These are phyloP conservation scores for Marsdenia floribunda DNA, from an alignment of 257 asterid genomes.

Conservation along the genomic window DNA sequence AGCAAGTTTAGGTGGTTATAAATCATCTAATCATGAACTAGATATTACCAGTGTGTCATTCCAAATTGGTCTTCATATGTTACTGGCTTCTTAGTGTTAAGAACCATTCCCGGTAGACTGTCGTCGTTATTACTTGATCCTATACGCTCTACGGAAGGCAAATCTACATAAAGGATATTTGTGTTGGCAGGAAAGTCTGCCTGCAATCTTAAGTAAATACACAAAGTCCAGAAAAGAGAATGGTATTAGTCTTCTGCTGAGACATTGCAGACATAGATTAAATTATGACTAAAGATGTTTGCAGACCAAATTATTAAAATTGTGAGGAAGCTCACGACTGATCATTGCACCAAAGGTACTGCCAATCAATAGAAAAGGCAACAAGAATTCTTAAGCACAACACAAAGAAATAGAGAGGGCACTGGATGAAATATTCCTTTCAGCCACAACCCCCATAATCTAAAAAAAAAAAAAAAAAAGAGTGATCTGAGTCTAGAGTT, in stretches of 20 bases:
- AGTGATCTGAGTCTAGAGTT: background rate
- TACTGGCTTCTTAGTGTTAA: conserved; percentile 77
- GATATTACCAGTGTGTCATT: conserved; percentile 63
- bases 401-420: background rate
- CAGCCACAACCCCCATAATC: background rate
- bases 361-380: background rate
- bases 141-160: conserved; percentile 76
- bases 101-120: conserved; percentile 94
- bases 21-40: conserved; percentile 8
- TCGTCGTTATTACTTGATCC: conserved; percentile 62
- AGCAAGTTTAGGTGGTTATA: background rate
- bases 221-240: conserved; percentile 29
- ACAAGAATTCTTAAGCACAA: background rate
- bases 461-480: background rate
- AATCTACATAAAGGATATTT: conserved; percentile 87
- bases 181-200: conserved; percentile 94
- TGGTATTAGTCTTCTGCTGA: conserved; percentile 20
- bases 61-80: conserved; percentile 77
- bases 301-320: conserved; percentile 6
- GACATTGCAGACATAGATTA: conserved; percentile 7
- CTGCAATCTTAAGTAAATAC: conserved; percentile 65
- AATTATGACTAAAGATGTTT: conserved; percentile 4
- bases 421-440: background rate
- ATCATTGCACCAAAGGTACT: background rate
- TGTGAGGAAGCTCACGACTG: background rate